A percentile compares a stretch with the other conserved stretches of the same genome.
phyloP scores from a whole-genome alignment of 306 rosid genomes.

The Biancaea sappan region DNA sequence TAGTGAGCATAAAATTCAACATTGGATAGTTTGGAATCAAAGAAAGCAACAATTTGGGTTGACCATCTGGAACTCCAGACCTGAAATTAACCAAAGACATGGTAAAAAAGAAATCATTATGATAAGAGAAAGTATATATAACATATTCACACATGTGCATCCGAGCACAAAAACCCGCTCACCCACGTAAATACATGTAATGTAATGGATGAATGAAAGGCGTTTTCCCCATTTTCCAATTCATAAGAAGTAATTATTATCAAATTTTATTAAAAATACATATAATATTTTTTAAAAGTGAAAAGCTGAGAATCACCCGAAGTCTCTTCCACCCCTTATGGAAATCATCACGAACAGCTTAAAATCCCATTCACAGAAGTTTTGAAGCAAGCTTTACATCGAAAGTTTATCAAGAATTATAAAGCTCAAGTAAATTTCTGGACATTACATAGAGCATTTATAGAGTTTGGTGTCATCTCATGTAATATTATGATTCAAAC shows the following conservation, averaged over 20 bases:
- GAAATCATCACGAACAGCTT: conserved; percentile 20
- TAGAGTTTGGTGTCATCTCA: background rate
- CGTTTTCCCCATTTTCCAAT: conserved; percentile 17
- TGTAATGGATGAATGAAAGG: conserved; percentile 7
- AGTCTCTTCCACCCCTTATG: background rate
- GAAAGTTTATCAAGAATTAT: background rate
- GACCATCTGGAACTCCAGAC: conserved; percentile 86
- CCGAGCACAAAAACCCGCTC: background rate
- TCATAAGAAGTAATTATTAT: background rate
- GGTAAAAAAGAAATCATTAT: conserved; percentile 15
- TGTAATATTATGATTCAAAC: background rate
- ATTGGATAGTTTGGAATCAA: conserved; percentile 84
- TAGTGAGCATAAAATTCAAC: conserved; percentile 89
- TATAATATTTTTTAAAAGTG: background rate
- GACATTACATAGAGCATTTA: background rate
- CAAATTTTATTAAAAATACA: background rate
- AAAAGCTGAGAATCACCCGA: conserved; percentile 6
- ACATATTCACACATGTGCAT: background rate
- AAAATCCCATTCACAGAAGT: conserved; percentile 23
- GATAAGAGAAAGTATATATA: conserved; percentile 1
- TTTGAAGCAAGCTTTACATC: background rate
- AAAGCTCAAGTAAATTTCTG: background rate
- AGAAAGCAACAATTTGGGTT: conserved; percentile 86
- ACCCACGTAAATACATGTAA: background rate
- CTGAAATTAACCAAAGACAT: conserved; percentile 47